Base-by-base conservation (phyloP, 768 basidiomycete genomes). In the Wakefieldia striispora region DNA sequence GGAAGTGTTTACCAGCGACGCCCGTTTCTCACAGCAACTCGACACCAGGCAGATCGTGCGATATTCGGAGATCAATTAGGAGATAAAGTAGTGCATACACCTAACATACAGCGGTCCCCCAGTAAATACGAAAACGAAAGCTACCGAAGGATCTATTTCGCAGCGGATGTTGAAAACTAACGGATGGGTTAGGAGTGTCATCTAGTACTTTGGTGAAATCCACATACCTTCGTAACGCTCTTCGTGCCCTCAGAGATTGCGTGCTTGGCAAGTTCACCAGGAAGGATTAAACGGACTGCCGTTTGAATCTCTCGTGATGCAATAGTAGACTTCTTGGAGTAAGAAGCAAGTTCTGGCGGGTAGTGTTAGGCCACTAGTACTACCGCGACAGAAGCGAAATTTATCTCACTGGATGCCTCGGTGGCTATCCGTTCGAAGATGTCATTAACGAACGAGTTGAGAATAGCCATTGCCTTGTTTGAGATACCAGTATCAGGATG, bases 401-500 rank as follows among this genome's bases (percentile, higher is more conserved):
- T 5, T 13, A 33, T 33, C 87, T 51, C 46, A 91, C 90, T 91
- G 56, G 89, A 91, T 43, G 91, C 91, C 60, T 92, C 91, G 13
- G 83, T 84, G 5, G 91, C 92, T 65, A 95, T 89, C 26, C 93
- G 87, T 68, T 94, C 92, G 54, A 95, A 94, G 68, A 94, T 92
- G 58, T 93, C 91, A 64, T 94, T 93, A 71, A 94, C 92, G 56
- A 95, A 93, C 24, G 86, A 88, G 78, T 93, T 91, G 38, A 92
- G 74, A 63, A 94, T 93, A 55, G 88, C 86, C 89, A 93, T 91
- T 3, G 88, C 87, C 72, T 95, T 95, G 82, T 92, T 95, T 34
- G 93, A 95, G 80, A 97, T 95, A 86, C 95, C 95, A 45, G 94
- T 95, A 63, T 95, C 94, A 45, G 95, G 95, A 75, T 95, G 95